Conservation (phyloP, 305 asterid genomes). For the Solanum hybrid region DNA sequence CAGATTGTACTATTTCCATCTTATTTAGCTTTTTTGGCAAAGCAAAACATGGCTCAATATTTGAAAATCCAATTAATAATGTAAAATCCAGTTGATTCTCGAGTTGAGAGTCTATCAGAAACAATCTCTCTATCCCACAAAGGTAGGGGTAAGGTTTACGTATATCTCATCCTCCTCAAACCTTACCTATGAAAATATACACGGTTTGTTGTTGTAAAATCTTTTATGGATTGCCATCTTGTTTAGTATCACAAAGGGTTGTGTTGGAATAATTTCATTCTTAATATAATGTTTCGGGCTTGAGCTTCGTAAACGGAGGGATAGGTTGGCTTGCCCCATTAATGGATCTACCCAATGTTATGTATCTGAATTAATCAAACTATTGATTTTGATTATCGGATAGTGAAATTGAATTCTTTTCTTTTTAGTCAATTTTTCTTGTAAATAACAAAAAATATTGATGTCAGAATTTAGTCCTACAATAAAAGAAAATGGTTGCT, state of each 20-base stretch:
- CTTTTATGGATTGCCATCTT: not conserved
- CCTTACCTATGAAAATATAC: not conserved
- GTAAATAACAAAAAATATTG: not conserved
- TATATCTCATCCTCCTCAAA: not conserved
- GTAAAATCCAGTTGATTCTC: not conserved
- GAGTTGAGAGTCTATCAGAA: not conserved
- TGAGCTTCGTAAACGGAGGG: not conserved
- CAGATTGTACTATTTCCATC: not conserved
- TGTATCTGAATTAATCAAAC: too few species aligned
- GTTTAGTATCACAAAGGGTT: not conserved
- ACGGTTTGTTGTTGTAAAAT: not conserved
- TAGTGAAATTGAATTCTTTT: not conserved
- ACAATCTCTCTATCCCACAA: not conserved
- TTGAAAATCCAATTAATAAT: not conserved
- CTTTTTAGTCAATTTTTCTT: not conserved
- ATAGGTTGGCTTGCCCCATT: not conserved
- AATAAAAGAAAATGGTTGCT: not conserved
- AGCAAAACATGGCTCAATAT: not conserved
- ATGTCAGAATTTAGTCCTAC: not conserved
- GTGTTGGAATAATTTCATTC: not conserved
- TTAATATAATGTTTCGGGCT: fast-evolving
- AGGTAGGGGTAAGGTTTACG: fast-evolving
- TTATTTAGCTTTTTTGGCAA: not conserved
- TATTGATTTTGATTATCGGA: not conserved
- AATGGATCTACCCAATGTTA: not conserved